phyloP scores from a whole-genome alignment of 371 early-diverging fungal species.

The Actinomortierella wolfii region DNA sequence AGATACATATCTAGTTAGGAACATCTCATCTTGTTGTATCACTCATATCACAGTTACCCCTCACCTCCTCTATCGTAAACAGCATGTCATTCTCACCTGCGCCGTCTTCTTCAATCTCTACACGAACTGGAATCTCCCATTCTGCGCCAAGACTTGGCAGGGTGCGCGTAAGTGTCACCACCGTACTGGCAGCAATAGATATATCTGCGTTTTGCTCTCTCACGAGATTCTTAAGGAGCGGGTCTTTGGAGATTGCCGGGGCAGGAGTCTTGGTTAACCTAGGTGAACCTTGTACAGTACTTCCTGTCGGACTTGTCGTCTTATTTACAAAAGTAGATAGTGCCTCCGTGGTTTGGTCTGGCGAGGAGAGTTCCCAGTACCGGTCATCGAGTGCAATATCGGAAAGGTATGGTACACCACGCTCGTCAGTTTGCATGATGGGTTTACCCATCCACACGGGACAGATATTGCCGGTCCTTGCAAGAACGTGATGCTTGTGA shows the following conservation, averaged over 20 bases:
- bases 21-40: no score
- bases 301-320: not conserved
- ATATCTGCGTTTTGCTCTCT: conserved; percentile 29
- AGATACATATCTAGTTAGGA: no score
- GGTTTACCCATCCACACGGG: conserved; percentile 33
- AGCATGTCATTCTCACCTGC: conserved; percentile 11
- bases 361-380: conserved; percentile 14
- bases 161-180: conserved; percentile 26
- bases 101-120: conserved; percentile 25
- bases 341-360: not conserved
- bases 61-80: no score
- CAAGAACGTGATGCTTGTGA: conserved; percentile 8
- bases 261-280: conserved; percentile 16
- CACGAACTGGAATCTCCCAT: conserved; percentile 44
- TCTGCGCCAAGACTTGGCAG: conserved; percentile 24
- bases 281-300: conserved; percentile 7
- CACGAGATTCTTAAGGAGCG: conserved; percentile 14
- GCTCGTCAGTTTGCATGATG: conserved; percentile 36
- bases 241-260: conserved; percentile 18
- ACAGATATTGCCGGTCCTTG: conserved; percentile 27
- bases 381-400: conserved; percentile 14
- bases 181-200: conserved; percentile 29
- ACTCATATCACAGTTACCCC: no score
- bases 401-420: conserved; percentile 34
- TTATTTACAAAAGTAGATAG: not conserved